Evolutionary conservation across 2,329 filamentous ascomycete species (phyloP), one percentile per base, ranked within the genome.

Genomic region (Rhexocercosporidium sp.): DNA sequence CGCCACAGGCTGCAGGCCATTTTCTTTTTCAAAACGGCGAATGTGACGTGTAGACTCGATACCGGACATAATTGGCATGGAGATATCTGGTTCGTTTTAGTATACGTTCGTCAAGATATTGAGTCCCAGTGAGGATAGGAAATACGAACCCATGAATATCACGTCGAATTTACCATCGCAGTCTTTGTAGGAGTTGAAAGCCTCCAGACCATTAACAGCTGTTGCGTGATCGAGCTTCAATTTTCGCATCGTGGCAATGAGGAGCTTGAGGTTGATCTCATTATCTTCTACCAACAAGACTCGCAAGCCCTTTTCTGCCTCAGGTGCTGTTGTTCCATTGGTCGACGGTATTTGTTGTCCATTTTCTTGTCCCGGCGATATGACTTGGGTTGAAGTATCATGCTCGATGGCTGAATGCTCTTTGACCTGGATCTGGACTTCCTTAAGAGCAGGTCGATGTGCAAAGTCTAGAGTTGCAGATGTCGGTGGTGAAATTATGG

Each of bases 31-130:
- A 25, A 82, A 79, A 1, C 81, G 78, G 2, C 85, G 80, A 25
- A 87, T 86, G 59, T 78, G 78, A 4, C 79, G 78, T 22, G 84
- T 85, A 0, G 81, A 78, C 59, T 83, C 80, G 18, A 85, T 75
- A 0, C 83, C 83, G 63, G 85, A 81, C 78, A 87, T 84, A 3
- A 86, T 77, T 0, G 85, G 85, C 85, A 88, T 88, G 65, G 81
- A 82, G 12, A 87, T 81, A 69, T 87, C 85, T 80, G 79, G 16
- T 25, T 20, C n/a, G 29, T n/a, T 37, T 67, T 31, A 67, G 65
- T 59, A 49, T 6, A 20, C 44, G n/a, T 22, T 9, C 20, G 44
- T 22, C 8, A n/a, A 9, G n/a, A 22, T 20, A 22, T 14, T 25
- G 20, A 46, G 16, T 37, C 27, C n/a, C 27, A 59, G 29, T 34